A percentile compares a stretch with the other conserved stretches of the same genome.
phyloP scores from a whole-genome alignment of 176 grass and related monocot genomes.

The sorghum (Sorghum bicolor) region Sorghum_bicolor_NCBIv3 NC_012879.2:9658001-9658500 shows the following conservation, averaged over 20 bases:
- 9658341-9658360: slow-evolving; percentile 53
- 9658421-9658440: slow-evolving; percentile 60
- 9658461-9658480: slow-evolving; percentile 82
- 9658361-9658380: slow-evolving; percentile 39
- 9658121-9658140: slow-evolving; percentile 87
- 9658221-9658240: slow-evolving; percentile 59
- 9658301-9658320: slow-evolving; percentile 66
- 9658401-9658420: slow-evolving; percentile 55
- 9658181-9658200: slow-evolving; percentile 61
- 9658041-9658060: slow-evolving; percentile 96
- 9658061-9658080: slow-evolving; percentile 96
- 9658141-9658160: slow-evolving; percentile 71
- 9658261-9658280: slow-evolving; percentile 66
- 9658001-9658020: slow-evolving; percentile 69
- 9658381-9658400: slow-evolving; percentile 26
- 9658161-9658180: slow-evolving; percentile 55
- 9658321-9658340: slow-evolving; percentile 45
- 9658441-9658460: slow-evolving; percentile 89
- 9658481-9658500: slow-evolving; percentile 34
- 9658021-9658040: slow-evolving; percentile 98
- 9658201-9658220: slow-evolving; percentile 55
- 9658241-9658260: slow-evolving; percentile 83
- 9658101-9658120: slow-evolving; percentile 98
- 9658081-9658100: slow-evolving; percentile 92
- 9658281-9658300: slow-evolving; percentile 82